Conservation (phyloP, 352 stramenopile genomes). For the Globisporangium heterothallicum region DNA sequence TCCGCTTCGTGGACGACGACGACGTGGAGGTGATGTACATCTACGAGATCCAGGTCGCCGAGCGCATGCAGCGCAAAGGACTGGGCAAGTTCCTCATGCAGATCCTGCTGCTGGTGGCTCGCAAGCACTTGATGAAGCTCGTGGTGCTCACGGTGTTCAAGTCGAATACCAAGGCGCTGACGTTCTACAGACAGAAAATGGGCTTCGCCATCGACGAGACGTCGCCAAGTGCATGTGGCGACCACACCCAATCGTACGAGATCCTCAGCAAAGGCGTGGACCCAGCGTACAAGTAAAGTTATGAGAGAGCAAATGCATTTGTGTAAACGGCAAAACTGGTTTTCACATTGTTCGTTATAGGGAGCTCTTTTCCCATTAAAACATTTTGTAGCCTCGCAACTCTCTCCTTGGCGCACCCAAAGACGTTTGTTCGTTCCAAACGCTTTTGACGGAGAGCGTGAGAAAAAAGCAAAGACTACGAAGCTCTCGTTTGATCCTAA, state of each 20-base stretch:
- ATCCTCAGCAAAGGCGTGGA: constrained; percentile 75
- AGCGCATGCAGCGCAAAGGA: constrained; percentile 54
- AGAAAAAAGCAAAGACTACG: not conserved
- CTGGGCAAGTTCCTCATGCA: constrained; percentile 91
- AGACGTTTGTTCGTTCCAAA: constrained; percentile 11
- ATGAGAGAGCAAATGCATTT: not conserved
- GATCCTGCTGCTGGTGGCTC: constrained; percentile 78
- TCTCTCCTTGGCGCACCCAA: not conserved
- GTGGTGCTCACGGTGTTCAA: constrained; percentile 95
- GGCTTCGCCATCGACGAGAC: constrained; percentile 88
- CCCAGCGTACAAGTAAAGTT: not conserved
- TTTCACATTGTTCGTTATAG: constrained; percentile 5
- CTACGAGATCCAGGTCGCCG: constrained; percentile 91
- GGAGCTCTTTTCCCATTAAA: constrained; percentile 5
- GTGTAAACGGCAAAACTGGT: constrained; percentile 10
- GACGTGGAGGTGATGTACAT: constrained; percentile 89
- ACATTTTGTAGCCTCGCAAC: not conserved
- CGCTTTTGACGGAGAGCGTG: not conserved
- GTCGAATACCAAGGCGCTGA: constrained; percentile 75
- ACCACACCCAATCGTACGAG: constrained; percentile 74
- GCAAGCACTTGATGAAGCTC: constrained; percentile 79
- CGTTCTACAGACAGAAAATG: constrained; percentile 87
- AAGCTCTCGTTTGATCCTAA: not conserved
- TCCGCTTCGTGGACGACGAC: constrained; percentile 92
- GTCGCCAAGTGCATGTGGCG: constrained; percentile 78